Evolutionary conservation across 768 basidiomycete genomes (phyloP).

Genomic region (Pilatotrama ljubarskyi): DNA sequence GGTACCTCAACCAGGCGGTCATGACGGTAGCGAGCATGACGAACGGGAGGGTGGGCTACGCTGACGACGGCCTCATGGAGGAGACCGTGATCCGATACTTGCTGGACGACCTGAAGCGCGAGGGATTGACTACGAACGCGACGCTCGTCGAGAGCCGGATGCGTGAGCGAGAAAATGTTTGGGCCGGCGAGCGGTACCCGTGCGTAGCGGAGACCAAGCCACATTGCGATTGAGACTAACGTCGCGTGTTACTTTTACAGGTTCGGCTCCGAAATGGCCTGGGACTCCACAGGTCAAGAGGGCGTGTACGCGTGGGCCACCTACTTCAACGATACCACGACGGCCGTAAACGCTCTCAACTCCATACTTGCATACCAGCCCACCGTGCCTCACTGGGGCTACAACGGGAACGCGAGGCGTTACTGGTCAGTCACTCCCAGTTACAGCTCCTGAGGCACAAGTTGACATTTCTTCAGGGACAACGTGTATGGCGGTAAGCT

Average conservation of each 20-base stretch:
- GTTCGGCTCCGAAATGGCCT: conserved; percentile 62
- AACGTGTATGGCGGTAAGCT: conserved; percentile 58
- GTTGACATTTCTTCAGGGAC: conserved; percentile 40
- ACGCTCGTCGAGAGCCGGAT: conserved; percentile 49
- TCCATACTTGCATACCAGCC: conserved; percentile 60
- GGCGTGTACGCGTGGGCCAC: conserved; percentile 56
- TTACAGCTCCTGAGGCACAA: not conserved
- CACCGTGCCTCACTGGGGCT: conserved; percentile 59
- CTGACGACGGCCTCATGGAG: conserved; percentile 53
- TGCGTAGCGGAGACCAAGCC: conserved; percentile 31
- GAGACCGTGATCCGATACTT: conserved; percentile 52
- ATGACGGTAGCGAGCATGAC: conserved; percentile 49
- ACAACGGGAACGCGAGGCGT: conserved; percentile 58
- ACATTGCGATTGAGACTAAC: not conserved
- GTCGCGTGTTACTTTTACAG: conserved; percentile 28
- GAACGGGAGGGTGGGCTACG: conserved; percentile 45
- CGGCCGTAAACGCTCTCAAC: conserved; percentile 52
- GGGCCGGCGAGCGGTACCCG: conserved; percentile 54
- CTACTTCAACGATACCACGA: conserved; percentile 53
- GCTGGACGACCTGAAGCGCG: conserved; percentile 51
- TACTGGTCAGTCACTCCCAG: conserved; percentile 43
- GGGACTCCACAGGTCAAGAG: conserved; percentile 56
- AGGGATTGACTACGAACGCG: conserved; percentile 50
- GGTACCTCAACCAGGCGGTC: conserved; percentile 58
- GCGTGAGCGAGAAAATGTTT: conserved; percentile 43